These are phyloP conservation scores for Fusarium marasasianum DNA, from an alignment of 2,329 filamentous ascomycete genomes.

Conservation along the genomic window DNA sequence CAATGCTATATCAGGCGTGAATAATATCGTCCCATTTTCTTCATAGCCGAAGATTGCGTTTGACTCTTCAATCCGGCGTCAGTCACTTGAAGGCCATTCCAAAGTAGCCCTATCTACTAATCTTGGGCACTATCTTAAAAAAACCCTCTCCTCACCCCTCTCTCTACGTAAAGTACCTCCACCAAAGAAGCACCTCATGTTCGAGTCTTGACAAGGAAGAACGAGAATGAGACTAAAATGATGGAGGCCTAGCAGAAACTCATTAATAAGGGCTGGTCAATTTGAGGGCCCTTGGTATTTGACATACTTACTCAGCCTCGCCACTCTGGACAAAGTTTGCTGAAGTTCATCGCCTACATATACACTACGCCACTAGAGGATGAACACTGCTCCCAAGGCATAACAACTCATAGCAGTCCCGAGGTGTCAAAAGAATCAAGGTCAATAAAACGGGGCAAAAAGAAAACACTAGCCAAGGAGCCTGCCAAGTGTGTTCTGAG, in stretches of 20 bases:
- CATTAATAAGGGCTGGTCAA: slow-evolving; percentile 1
- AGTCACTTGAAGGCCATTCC: neutral
- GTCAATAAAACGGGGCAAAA: neutral
- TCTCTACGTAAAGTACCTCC: slow-evolving; percentile 28
- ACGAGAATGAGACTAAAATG: neutral
- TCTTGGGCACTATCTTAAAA: slow-evolving; percentile 19
- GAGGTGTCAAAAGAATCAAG: neutral
- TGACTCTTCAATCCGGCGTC: neutral
- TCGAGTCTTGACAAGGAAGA: slow-evolving; percentile 24
- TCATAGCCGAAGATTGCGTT: neutral
- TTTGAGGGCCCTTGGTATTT: neutral
- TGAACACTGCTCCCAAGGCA: slow-evolving; percentile 28
- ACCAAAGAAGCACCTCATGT: slow-evolving; percentile 22
- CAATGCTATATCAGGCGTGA: slow-evolving; percentile 1
- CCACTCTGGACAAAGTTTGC: slow-evolving; percentile 7
- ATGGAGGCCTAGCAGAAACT: slow-evolving; percentile 26
- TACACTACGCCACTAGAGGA: slow-evolving; percentile 24
- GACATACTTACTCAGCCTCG: slow-evolving; percentile 16
- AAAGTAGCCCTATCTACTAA: slow-evolving; percentile 7
- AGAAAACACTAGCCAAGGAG: neutral
- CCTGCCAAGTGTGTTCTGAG: neutral
- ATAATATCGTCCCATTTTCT: neutral
- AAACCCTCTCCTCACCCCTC: slow-evolving; percentile 26
- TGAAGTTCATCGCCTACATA: slow-evolving; percentile 7
- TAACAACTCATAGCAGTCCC: slow-evolving; percentile 4